Evolutionary conservation across 306 rosid genomes (phyloP).

Genomic region (Cotoneaster glaucophyllus): DNA sequence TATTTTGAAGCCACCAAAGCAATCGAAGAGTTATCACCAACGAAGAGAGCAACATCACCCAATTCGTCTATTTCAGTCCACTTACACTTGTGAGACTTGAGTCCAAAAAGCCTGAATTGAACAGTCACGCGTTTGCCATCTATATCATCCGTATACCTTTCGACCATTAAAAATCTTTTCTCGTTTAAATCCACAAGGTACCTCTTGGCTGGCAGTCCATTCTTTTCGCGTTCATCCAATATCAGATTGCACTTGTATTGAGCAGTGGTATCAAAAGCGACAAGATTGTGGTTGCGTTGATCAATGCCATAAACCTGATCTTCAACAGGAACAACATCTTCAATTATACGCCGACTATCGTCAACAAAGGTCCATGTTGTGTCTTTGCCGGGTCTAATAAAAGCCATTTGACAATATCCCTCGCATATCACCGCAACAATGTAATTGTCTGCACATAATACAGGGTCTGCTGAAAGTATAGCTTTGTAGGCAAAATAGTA

Average conservation of each 20-base stretch:
- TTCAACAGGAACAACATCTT: background rate
- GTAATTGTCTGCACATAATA: background rate
- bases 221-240: too few relatives aligned
- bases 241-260: background rate
- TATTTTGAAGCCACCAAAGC: too few relatives aligned
- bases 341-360: background rate
- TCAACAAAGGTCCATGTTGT: background rate
- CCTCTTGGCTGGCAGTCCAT: background rate
- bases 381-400: background rate
- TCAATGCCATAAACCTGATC: background rate
- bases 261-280: background rate
- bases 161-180: background rate
- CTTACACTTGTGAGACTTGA: background rate
- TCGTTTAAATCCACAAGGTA: background rate
- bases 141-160: background rate
- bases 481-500: background rate
- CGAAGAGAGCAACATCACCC: background rate
- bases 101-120: too few relatives aligned
- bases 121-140: background rate
- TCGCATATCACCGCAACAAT: background rate
- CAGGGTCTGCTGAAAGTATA: background rate
- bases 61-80: background rate
- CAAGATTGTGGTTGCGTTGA: background rate
- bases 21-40: background rate
- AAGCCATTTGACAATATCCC: background rate